Conservation (phyloP, 83 land plant species). For the Isoetes engelmannii region DNA sequence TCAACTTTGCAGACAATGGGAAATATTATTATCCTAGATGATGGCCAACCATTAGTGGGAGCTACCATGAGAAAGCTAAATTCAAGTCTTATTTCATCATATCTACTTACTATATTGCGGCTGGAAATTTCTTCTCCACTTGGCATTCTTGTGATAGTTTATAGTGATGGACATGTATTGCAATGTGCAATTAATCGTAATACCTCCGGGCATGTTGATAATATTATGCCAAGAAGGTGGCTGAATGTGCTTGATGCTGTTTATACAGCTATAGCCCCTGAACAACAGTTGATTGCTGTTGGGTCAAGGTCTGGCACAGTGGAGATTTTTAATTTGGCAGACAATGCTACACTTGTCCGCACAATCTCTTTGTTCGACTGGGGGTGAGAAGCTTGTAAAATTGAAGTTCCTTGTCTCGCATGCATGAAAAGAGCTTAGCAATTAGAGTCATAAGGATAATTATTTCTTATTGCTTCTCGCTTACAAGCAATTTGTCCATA, state of each 20-base stretch:
- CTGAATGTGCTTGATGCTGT: conserved; percentile 66
- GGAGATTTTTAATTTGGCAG: conserved; percentile 77
- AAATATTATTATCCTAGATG: not conserved
- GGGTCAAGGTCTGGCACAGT: conserved; percentile 77
- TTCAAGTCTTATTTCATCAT: conserved; percentile 14
- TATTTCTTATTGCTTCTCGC: no score
- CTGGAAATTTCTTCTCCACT: conserved; percentile 60
- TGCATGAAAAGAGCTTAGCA: not conserved
- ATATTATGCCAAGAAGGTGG: conserved; percentile 61
- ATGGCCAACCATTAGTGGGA: not conserved
- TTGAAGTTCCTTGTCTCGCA: not conserved
- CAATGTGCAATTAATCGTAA: conserved; percentile 66
- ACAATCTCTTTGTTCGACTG: conserved; percentile 89
- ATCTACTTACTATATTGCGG: conserved; percentile 35
- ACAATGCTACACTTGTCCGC: conserved; percentile 55
- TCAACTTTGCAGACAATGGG: not conserved
- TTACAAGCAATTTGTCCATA: no score
- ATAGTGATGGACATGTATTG: conserved; percentile 56
- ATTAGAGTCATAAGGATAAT: no score
- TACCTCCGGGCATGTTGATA: conserved; percentile 50
- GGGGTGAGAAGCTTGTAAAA: conserved; percentile 56
- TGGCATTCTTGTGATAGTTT: conserved; percentile 56
- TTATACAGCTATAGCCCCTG: conserved; percentile 67
- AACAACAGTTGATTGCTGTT: conserved; percentile 80
- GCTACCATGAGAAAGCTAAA: not conserved